Conservation (phyloP, 306 rosid species). For the Prunus dulcis region DNA sequence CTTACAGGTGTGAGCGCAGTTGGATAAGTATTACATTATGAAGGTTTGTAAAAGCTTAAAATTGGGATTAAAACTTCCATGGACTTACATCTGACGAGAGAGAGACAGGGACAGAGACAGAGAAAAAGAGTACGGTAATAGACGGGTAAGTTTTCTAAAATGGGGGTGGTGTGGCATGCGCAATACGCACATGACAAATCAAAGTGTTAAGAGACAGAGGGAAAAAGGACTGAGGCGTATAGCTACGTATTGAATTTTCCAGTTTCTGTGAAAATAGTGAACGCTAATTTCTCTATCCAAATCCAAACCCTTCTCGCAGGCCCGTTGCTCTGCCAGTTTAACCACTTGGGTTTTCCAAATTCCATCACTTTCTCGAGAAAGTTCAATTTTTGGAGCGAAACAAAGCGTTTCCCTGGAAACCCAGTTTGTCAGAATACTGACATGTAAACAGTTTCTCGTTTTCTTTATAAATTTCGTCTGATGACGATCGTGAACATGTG, state of each 20-base stretch:
- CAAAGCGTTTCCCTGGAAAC: not conserved
- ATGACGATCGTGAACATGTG: conserved; percentile 53
- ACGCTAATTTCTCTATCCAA: not conserved
- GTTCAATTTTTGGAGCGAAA: not conserved
- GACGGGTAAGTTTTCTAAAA: too few species aligned
- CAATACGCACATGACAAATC: not conserved
- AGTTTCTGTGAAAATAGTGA: not conserved
- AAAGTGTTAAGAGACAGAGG: not conserved
- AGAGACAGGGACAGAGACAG: too few species aligned
- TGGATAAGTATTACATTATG: not conserved
- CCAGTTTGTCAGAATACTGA: conserved; percentile 8
- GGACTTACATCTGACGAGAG: too few species aligned
- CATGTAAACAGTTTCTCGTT: conserved; percentile 10
- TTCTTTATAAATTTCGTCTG: not conserved
- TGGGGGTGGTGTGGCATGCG: not conserved
- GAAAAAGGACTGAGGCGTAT: not conserved
- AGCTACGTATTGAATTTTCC: not conserved
- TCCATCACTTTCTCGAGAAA: not conserved
- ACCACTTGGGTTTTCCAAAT: not conserved
- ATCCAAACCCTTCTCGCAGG: conserved; percentile 7
- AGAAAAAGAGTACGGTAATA: too few species aligned
- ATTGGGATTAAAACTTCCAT: too few species aligned
- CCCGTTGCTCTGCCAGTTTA: not conserved
- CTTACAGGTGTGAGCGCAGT: too few species aligned
- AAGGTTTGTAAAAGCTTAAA: not conserved